Conservation (phyloP, 495 filamentous ascomycete species). For the Viridothelium virens region DNA sequence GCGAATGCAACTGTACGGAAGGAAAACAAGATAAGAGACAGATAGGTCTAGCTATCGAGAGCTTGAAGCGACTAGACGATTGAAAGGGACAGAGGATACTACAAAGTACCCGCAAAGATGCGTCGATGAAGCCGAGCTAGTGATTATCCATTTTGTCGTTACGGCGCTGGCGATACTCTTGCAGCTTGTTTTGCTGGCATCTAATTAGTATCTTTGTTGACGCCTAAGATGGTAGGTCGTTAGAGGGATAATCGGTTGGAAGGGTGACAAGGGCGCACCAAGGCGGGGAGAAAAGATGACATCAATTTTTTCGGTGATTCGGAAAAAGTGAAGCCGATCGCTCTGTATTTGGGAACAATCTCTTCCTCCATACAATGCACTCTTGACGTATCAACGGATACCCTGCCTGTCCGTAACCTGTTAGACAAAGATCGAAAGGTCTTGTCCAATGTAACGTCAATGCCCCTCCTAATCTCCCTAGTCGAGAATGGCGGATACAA, state of each 20-base stretch:
- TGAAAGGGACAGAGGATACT: too few species aligned
- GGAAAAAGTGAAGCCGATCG: not conserved
- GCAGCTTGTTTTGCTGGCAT: too few species aligned
- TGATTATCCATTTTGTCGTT: too few species aligned
- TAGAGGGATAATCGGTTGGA: not conserved
- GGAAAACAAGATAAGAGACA: not conserved
- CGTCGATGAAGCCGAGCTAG: too few species aligned
- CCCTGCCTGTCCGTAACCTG: not conserved
- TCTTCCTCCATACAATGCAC: not conserved
- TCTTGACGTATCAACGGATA: not conserved
- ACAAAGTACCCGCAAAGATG: too few species aligned
- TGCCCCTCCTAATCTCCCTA: not conserved
- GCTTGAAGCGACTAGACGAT: not conserved
- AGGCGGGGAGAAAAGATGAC: not conserved
- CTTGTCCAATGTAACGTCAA: too few species aligned
- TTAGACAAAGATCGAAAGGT: too few species aligned
- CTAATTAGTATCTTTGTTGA: not conserved
- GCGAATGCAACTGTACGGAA: not conserved
- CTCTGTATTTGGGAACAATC: not conserved
- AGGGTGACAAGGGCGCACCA: too few species aligned
- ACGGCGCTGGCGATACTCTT: too few species aligned
- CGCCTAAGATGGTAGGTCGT: not conserved
- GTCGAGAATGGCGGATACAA: not conserved
- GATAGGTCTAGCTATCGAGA: not conserved
- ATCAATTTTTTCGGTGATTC: slow-evolving; percentile 1